A percentile compares a stretch with the other conserved stretches of the same genome.
phyloP scores from a whole-genome alignment of 352 stramenopile genomes.

The Aphanomyces astaci region DNA sequence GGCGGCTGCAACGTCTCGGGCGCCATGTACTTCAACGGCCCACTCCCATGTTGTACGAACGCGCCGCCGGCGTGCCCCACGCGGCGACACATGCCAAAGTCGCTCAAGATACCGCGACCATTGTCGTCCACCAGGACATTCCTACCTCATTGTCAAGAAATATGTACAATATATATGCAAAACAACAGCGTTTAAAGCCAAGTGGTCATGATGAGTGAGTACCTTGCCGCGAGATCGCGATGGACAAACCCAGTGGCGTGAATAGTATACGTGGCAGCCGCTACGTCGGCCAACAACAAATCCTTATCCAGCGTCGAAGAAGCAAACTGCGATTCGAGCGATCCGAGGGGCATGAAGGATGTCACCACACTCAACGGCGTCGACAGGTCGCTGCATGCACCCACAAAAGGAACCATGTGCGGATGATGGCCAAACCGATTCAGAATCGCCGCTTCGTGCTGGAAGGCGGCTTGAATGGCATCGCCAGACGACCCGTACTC shows the following conservation, averaged over 20 bases:
- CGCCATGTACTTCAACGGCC: conserved; percentile 78
- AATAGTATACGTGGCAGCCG: conserved; percentile 33
- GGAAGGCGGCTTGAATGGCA: conserved; percentile 62
- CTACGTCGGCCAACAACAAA: conserved; percentile 6
- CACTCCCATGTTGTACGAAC: conserved; percentile 56
- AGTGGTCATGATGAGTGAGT: too few species aligned
- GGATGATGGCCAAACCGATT: conserved; percentile 77
- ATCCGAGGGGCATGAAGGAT: conserved; percentile 59
- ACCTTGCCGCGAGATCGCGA: conserved; percentile 48
- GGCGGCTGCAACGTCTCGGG: conserved; percentile 65
- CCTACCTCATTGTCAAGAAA: too few species aligned
- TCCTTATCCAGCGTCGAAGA: conserved; percentile 28
- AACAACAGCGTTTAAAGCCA: too few species aligned
- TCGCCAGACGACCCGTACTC: conserved; percentile 34
- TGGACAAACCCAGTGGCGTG: conserved; percentile 56
- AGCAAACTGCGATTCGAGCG: conserved; percentile 47
- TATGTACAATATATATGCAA: too few species aligned
- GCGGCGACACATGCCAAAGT: conserved; percentile 68
- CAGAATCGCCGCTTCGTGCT: conserved; percentile 67
- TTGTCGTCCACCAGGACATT: conserved; percentile 68
- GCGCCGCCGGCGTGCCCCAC: conserved; percentile 43
- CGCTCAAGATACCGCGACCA: conserved; percentile 53
- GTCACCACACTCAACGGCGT: conserved; percentile 63
- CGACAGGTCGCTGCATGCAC: conserved; percentile 58
- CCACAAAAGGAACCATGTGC: conserved; percentile 67